phyloP scores from a whole-genome alignment of 2,329 filamentous ascomycete genomes.

The Reticulascus tulasneorum region DNA sequence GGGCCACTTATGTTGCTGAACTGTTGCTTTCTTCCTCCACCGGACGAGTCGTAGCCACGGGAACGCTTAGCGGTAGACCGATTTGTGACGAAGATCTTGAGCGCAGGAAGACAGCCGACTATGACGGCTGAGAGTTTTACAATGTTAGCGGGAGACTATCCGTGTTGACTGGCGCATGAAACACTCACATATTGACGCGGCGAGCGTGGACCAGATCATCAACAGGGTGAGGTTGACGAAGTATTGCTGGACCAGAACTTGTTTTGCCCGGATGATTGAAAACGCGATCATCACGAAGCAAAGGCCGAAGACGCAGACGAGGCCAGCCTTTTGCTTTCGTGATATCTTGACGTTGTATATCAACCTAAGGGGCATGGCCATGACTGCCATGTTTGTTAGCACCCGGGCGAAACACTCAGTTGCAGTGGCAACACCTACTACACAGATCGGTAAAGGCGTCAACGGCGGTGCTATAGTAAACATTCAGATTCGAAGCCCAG shows the following conservation, averaged over 20 bases:
- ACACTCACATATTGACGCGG: constrained; percentile 18
- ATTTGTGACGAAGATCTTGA: constrained; percentile 17
- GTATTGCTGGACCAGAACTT: constrained; percentile 17
- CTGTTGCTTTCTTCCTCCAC: not conserved
- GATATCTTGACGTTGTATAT: too few species aligned
- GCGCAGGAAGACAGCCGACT: constrained; percentile 17
- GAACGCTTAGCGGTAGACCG: not conserved
- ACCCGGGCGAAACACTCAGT: too few species aligned
- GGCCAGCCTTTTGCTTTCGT: too few species aligned
- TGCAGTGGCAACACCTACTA: too few species aligned
- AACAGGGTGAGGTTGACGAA: constrained; percentile 18
- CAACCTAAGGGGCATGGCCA: too few species aligned
- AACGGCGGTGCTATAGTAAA: constrained; percentile 13
- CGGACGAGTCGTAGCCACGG: not conserved
- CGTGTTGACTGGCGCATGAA: constrained; percentile 13
- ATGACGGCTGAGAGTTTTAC: constrained; percentile 12
- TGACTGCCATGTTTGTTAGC: too few species aligned
- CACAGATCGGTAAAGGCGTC: constrained; percentile 14
- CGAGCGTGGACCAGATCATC: constrained; percentile 17
- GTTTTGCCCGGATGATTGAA: constrained; percentile 12
- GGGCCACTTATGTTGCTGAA: not conserved
- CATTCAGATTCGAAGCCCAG: constrained; percentile 11
- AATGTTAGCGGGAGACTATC: constrained; percentile 12
- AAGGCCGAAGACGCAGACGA: too few species aligned
- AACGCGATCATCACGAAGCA: constrained; percentile 19